phyloP scores from a whole-genome alignment of 192 early-diverging fungal genomes.

The Backusella macrospora region DNA sequence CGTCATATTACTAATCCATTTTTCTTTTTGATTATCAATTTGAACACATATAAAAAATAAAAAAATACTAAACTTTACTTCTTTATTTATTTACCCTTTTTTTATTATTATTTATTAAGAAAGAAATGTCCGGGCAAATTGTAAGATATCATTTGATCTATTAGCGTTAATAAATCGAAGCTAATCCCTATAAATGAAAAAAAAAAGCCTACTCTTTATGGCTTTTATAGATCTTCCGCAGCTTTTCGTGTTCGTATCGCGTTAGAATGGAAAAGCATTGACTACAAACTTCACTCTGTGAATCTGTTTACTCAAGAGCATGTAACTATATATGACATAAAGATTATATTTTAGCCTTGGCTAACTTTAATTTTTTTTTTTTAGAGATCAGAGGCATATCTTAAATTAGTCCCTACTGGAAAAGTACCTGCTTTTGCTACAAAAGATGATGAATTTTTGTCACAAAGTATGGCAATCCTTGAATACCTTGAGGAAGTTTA shows the following conservation, averaged over 20 bases:
- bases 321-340: constrained; percentile 31
- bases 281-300: constrained; percentile 64
- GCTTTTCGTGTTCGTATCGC: constrained; percentile 77
- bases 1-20: too few species aligned
- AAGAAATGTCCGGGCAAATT: background rate
- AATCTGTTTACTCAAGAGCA: constrained; percentile 84
- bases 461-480: constrained; percentile 79
- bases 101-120: too few species aligned
- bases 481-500: constrained; percentile 88
- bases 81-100: background rate
- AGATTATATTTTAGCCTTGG: background rate
- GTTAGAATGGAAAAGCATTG: constrained; percentile 77
- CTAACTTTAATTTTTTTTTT: background rate
- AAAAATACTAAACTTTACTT: too few species aligned
- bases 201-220: constrained; percentile 58
- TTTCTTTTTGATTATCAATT: too few species aligned
- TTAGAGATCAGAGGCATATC: constrained; percentile 58
- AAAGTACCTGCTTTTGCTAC: constrained; percentile 71
- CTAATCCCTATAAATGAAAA: background rate
- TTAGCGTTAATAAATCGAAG: background rate
- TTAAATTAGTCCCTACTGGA: constrained; percentile 64
- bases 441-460: constrained; percentile 53
- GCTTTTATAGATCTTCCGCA: constrained; percentile 78
- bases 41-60: too few species aligned
- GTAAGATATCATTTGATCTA: background rate